A percentile compares a stretch with the other conserved stretches of the same genome.
Evolutionary conservation across 768 basidiomycete genomes (phyloP).

Genomic region (Vishniacozyma victoriae): DNA sequence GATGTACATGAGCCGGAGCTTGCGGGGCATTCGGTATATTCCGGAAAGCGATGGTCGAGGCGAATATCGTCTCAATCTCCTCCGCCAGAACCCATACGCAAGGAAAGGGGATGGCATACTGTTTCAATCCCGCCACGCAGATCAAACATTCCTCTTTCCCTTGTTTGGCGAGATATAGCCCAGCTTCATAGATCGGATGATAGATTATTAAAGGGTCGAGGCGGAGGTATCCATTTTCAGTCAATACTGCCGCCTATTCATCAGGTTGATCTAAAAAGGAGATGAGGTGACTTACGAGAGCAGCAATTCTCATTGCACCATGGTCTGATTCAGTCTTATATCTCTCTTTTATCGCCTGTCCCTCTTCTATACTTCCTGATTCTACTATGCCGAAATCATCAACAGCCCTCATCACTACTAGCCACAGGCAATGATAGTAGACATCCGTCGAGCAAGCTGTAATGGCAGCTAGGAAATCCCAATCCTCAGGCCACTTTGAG

Average conservation of each 20-base stretch:
- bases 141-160: conserved; percentile 75
- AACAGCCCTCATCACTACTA: conserved; percentile 70
- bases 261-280: background rate
- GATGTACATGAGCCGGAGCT: background rate
- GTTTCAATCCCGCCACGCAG: conserved; percentile 77
- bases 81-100: conserved; percentile 72
- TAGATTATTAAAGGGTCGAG: conserved; percentile 64
- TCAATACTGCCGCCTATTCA: conserved; percentile 68
- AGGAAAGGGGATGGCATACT: conserved; percentile 64
- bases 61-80: conserved; percentile 52
- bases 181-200: conserved; percentile 76
- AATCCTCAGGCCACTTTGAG: conserved; percentile 70
- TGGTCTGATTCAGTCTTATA: conserved; percentile 84
- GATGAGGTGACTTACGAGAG: conserved; percentile 57
- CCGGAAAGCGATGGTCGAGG: background rate
- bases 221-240: conserved; percentile 73
- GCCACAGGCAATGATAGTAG: conserved; percentile 89
- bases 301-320: conserved; percentile 78
- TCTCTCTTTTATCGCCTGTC: conserved; percentile 50
- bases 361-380: conserved; percentile 58
- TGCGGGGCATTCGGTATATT: background rate
- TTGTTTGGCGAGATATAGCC: conserved; percentile 70
- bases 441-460: conserved; percentile 52
- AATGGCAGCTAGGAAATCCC: conserved; percentile 83
- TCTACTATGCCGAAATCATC: conserved; percentile 81